Conservation (phyloP, 1,284 basidiomycete species). For the Cerrena zonata region DNA sequence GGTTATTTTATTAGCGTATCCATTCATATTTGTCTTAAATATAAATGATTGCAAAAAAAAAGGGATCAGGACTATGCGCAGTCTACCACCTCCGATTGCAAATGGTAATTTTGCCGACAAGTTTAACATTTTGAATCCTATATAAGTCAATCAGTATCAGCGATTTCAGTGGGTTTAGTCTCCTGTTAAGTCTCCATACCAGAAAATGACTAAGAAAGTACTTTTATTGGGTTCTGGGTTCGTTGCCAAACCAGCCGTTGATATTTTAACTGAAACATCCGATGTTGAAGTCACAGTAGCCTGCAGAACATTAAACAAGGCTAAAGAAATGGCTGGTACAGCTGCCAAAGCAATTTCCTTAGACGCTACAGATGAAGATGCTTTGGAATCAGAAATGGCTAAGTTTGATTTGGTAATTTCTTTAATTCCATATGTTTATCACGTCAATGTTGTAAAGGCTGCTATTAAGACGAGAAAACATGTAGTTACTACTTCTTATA, state of each 20-base stretch:
- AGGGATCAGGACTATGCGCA: no score
- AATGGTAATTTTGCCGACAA: no score
- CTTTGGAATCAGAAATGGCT: slow-evolving; percentile 77
- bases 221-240: slow-evolving; percentile 92
- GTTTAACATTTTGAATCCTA: no score
- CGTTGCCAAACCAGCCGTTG: slow-evolving; percentile 91
- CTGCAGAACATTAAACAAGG: slow-evolving; percentile 76
- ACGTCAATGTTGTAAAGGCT: slow-evolving; percentile 87
- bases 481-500: slow-evolving; percentile 95
- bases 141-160: no score
- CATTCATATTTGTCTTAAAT: no score
- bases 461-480: slow-evolving; percentile 93
- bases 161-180: no score
- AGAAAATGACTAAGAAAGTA: slow-evolving; percentile 64
- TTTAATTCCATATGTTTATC: slow-evolving; percentile 93
- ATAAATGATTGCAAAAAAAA: no score
- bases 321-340: slow-evolving; percentile 59
- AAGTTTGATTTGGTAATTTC: slow-evolving; percentile 92
- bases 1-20: no score
- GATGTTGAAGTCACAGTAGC: slow-evolving; percentile 83
- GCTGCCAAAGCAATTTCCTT: slow-evolving; percentile 73
- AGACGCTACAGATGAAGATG: slow-evolving; percentile 72
- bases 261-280: slow-evolving; percentile 83
- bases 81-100: no score
- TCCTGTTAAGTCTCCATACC: no score